These are phyloP conservation scores for Inga laurina DNA, from an alignment of 306 rosid species.

Conservation along the genomic window DNA sequence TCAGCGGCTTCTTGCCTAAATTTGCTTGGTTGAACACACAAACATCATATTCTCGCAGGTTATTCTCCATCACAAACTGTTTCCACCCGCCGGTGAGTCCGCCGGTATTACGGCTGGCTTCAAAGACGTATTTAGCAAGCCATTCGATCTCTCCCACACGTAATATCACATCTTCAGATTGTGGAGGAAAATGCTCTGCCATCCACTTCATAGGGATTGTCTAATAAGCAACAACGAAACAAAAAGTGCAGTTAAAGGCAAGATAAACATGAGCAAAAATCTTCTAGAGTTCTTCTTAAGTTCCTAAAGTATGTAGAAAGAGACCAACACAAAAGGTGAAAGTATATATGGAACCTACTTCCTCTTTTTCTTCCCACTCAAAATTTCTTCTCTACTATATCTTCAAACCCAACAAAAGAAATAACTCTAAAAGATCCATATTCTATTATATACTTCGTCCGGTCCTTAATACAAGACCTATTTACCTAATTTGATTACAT, in stretches of 20 bases:
- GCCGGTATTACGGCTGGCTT: conserved; percentile 33
- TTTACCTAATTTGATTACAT: too few species aligned
- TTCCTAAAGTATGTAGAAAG: not conserved
- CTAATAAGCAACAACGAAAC: conserved; percentile 33
- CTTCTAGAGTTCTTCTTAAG: not conserved
- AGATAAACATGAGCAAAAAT: not conserved
- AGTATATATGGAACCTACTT: not conserved
- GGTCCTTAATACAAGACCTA: too few species aligned
- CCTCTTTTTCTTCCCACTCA: not conserved
- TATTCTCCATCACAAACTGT: conserved; percentile 52
- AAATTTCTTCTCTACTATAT: not conserved
- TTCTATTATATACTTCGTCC: not conserved
- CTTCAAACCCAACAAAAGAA: not conserved
- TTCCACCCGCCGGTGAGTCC: conserved; percentile 76
- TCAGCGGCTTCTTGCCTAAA: not conserved
- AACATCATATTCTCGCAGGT: conserved; percentile 66
- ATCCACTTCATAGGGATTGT: conserved; percentile 50
- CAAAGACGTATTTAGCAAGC: conserved; percentile 44
- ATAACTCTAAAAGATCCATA: not conserved
- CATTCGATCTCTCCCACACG: conserved; percentile 46
- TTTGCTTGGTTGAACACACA: conserved; percentile 54
- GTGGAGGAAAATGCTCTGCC: conserved; percentile 10
- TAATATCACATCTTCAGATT: conserved; percentile 56
- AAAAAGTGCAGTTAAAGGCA: conserved; percentile 2
- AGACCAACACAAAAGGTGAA: not conserved